Conservation (phyloP, 2,329 filamentous ascomycete species). For the Pyrenochaeta sp. region DNA sequence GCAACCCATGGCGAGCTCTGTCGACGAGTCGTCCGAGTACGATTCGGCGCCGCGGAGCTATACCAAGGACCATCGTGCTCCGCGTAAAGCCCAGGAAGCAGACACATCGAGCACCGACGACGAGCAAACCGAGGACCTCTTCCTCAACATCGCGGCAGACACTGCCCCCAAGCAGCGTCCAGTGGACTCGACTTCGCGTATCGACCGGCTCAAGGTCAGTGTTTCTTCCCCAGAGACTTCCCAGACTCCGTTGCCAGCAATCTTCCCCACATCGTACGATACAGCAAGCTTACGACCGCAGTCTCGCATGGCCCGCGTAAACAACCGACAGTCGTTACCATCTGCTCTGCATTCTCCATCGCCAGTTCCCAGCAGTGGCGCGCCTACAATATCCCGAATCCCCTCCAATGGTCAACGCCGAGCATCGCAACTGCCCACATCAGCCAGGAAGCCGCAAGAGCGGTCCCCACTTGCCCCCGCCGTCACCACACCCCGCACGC, state of each 20-base stretch:
- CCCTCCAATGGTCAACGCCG: constrained; percentile 38
- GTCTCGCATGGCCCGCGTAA: constrained; percentile 48
- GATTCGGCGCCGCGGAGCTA: constrained; percentile 38
- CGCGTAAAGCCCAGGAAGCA: constrained; percentile 23
- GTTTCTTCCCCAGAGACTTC: background rate
- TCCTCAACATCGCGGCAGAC: constrained; percentile 52
- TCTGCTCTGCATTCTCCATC: constrained; percentile 37
- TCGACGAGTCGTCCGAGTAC: constrained; percentile 41
- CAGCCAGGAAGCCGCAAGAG: constrained; percentile 32
- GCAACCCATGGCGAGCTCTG: constrained; percentile 39
- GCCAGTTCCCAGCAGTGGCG: constrained; percentile 29
- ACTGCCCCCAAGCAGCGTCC: constrained; percentile 35
- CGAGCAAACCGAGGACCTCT: constrained; percentile 49
- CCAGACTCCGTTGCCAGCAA: no score
- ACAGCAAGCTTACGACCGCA: constrained; percentile 24
- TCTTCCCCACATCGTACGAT: background rate
- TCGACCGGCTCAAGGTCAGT: constrained; percentile 44
- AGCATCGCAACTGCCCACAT: constrained; percentile 41
- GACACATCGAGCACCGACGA: constrained; percentile 28
- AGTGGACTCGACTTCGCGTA: constrained; percentile 33
- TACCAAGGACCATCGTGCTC: constrained; percentile 23
- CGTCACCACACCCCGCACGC: constrained; percentile 32
- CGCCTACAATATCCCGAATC: constrained; percentile 38
- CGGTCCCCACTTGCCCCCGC: constrained; percentile 39
- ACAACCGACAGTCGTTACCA: constrained; percentile 45